Evolutionary conservation across 2,329 filamentous ascomycete species (phyloP).

Genomic region (Coccinonectria pachysandricola): DNA sequence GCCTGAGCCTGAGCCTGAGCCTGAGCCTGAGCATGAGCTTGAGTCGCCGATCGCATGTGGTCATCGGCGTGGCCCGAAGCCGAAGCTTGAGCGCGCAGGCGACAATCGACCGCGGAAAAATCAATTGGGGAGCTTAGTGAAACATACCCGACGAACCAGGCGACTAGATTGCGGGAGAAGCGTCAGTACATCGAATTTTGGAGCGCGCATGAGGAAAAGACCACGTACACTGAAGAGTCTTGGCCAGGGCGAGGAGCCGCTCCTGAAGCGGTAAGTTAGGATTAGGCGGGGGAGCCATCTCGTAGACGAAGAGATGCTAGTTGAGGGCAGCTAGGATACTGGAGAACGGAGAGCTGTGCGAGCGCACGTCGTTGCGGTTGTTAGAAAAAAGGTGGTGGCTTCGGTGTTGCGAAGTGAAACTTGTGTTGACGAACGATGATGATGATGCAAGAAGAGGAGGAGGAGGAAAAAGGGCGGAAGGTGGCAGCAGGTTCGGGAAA

Average conservation of each 20-base stretch:
- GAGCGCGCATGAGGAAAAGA: conserved; percentile 6
- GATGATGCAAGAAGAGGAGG: too few species aligned
- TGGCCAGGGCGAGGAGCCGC: conserved; percentile 65
- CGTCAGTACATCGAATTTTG: too few species aligned
- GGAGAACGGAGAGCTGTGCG: too few species aligned
- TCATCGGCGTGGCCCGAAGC: too few species aligned
- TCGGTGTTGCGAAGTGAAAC: too few species aligned
- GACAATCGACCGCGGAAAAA: conserved; percentile 4
- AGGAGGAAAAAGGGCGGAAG: too few species aligned
- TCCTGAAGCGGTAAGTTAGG: conserved; percentile 60
- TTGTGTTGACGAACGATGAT: too few species aligned
- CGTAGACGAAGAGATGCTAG: conserved; percentile 4
- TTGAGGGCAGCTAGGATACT: too few species aligned
- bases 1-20: conserved; percentile 1
- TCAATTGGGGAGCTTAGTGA: conserved; percentile 8
- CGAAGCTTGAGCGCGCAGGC: too few species aligned
- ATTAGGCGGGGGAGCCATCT: conserved; percentile 64
- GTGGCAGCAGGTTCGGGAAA: too few species aligned
- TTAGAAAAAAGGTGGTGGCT: too few species aligned
- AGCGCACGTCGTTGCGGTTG: too few species aligned
- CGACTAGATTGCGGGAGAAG: conserved; percentile 37
- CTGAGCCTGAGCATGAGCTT: conserved; percentile 1
- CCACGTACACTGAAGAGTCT: conserved; percentile 83
- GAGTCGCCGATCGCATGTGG: conserved; percentile 2
- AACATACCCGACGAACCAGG: conserved; percentile 73